Base-by-base conservation (phyloP, 768 basidiomycete species). In the Kwoniella pini region DNA sequence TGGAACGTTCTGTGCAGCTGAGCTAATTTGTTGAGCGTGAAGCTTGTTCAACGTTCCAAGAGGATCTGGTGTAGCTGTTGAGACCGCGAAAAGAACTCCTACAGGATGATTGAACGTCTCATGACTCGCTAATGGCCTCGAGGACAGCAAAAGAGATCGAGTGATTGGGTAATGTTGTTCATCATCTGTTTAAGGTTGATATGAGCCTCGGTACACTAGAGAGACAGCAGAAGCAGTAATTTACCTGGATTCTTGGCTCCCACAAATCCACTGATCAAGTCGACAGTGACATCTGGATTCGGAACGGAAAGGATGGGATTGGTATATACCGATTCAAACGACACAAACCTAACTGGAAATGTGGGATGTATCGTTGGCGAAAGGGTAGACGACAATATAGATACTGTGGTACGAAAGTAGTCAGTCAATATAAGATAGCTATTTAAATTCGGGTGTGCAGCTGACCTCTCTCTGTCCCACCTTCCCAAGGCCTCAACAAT, bases 31-130 rank as follows among this genome's bases (percentile, higher is more conserved):
- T 11, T 65, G 62, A 9, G 48, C 50, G 28, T 71, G 63, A 12
- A 80, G 67, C 22, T 57, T 48, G n/a, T 60, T 64, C 13, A 80
- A 60, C 1, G 68, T 63, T 17, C 56, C 66, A 1, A 80, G 28
- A 0, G 79, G 77, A 15, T 79, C 77, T 7, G 68, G 52, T 3
- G 65, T 68, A 1, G 68, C 58, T 9, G 79, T 71, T 1, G 75
- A 76, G 17, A 76, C 67, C 5, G 76, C 77, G 26, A 77, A 63
- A 2, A 80, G 43, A 12, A 76, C 52, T 22, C 70, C 76, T 17
- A 77, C 72, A 9, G 77, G 74, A 54, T 78, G 73, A 57, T 77
- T 73, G 67, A 78, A 76, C 6, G 77, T 78, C 52, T 77, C 75
- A 49, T 77, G 72, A 13, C 60, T 42, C 11, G 70, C 62, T 5